Percentiles rank a stretch among this genome's conserved stretches.
Evolutionary conservation across 306 rosid genomes (phyloP).

Genomic region (Acacia confusa): DNA sequence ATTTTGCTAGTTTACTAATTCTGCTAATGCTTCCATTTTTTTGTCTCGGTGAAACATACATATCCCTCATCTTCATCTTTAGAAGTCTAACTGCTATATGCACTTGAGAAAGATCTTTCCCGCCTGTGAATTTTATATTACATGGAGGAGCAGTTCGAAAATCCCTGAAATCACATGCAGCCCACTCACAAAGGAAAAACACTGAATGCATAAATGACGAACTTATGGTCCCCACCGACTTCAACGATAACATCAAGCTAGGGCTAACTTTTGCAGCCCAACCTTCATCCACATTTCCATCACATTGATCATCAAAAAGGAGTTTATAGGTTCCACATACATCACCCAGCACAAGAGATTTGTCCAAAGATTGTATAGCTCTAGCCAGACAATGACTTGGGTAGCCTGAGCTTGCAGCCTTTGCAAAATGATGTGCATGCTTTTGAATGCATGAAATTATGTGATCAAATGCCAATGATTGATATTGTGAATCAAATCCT

Average conservation of each 20-base stretch:
- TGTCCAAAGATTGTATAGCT: constrained; percentile 75
- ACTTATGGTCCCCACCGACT: constrained; percentile 71
- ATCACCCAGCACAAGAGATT: constrained; percentile 78
- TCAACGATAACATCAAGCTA: constrained; percentile 79
- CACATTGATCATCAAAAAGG: constrained; percentile 79
- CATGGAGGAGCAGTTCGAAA: constrained; percentile 58
- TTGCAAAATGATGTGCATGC: constrained; percentile 64
- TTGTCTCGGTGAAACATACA: constrained; percentile 43
- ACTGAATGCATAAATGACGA: constrained; percentile 66
- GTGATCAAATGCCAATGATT: constrained; percentile 57
- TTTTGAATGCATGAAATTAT: constrained; percentile 77
- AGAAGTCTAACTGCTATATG: constrained; percentile 72
- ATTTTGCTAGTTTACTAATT: constrained; percentile 39
- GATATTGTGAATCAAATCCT: constrained; percentile 56
- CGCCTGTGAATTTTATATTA: constrained; percentile 73
- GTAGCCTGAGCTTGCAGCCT: constrained; percentile 73
- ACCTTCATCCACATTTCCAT: constrained; percentile 57
- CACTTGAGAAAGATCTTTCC: constrained; percentile 82
- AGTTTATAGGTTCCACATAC: constrained; percentile 57
- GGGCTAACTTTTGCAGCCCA: constrained; percentile 84
- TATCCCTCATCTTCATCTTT: constrained; percentile 65
- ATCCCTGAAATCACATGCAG: constrained; percentile 92
- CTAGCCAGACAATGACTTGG: constrained; percentile 76
- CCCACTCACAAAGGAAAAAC: constrained; percentile 97
- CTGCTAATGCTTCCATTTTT: constrained; percentile 40